Evolutionary conservation across 140 eudicot genomes (phyloP), one percentile per base, ranked within the genome.

Genomic region (Stevia rebaudiana): DNA sequence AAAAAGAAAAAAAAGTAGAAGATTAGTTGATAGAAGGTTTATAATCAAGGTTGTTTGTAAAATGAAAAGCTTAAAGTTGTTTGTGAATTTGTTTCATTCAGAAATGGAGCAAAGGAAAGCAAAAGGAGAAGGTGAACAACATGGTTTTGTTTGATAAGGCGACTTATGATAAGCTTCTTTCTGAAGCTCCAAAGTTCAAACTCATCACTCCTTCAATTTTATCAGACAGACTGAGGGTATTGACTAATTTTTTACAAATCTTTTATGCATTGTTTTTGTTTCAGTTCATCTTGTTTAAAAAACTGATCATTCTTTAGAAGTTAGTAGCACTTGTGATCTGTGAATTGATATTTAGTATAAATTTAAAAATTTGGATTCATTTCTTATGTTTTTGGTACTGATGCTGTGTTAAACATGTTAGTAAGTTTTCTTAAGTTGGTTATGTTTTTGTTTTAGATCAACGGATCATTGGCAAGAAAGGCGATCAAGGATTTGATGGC

Each of bases 61-160:
- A 7, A 11, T 8, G 2, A 50, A 24, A 21, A 44, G 49, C 16
- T 57, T 56, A 35, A 17, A 11, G 44, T 61, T 17, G 49, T 18
- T 64, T 48, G 42, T 65, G 43, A 8, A 19, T 58, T 59, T 69
- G 35, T 33, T 18, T 63, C 11, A 21, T 68, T 28, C 80, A 81
- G 86, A 81, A 81, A 54, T 81, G 86, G 86, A 81, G 83, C 78
- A 81, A 81, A 58, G 83, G 86, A 25, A 81, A 81, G 67, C 86
- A 81, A 73, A 81, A 81, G 80, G 86, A 81, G 80, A 81, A 81
- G 86, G 82, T 77, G 19, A 81, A 81, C 80, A 81, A 77, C 70
- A 73, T 77, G 86, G 86, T 81, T 31, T 24, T 81, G 11, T 78
- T 81, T 18, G 86, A 81, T 63, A 75, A 78, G 78, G 77, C 78